These are phyloP conservation scores for Chalaropsis thielavioides DNA, from an alignment of 2,329 filamentous ascomycete species.

Conservation along the genomic window DNA sequence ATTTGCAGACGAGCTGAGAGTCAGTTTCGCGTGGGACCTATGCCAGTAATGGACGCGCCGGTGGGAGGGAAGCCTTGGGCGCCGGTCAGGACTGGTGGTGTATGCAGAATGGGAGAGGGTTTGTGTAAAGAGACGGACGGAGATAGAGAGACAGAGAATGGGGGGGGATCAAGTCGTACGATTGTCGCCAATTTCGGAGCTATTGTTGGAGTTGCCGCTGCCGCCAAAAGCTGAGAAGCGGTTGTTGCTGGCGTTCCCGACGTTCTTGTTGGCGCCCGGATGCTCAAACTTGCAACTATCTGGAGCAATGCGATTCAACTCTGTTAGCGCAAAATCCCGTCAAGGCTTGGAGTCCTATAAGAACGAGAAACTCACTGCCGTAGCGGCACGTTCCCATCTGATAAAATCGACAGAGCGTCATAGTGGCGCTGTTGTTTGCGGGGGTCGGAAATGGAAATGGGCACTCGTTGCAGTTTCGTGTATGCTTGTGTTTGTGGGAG, in stretches of 20 bases:
- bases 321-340: neutral
- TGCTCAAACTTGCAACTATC: conserved; percentile 43
- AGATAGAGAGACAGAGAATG: neutral
- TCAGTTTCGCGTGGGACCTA: conserved; percentile 4
- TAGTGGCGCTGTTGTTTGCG: neutral
- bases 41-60: neutral
- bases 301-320: conserved; percentile 21
- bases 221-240: conserved; percentile 13
- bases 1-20: neutral
- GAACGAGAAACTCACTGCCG: conserved; percentile 31
- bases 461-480: neutral
- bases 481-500: neutral
- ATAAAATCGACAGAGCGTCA: conserved; percentile 18
- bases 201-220: conserved; percentile 16
- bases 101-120: neutral
- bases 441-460: too few relatives aligned
- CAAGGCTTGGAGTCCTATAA: neutral
- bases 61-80: neutral
- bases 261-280: conserved; percentile 28
- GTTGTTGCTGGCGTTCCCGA: conserved; percentile 16
- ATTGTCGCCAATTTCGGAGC: neutral
- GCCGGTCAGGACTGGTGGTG: too few relatives aligned
- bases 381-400: conserved; percentile 34
- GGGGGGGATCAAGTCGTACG: conserved; percentile 11
- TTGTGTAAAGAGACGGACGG: neutral